These are phyloP conservation scores for Sphagnum magellanicum DNA, from an alignment of 228 moss, liverwort and hornwort species.

Conservation along the genomic window DNA sequence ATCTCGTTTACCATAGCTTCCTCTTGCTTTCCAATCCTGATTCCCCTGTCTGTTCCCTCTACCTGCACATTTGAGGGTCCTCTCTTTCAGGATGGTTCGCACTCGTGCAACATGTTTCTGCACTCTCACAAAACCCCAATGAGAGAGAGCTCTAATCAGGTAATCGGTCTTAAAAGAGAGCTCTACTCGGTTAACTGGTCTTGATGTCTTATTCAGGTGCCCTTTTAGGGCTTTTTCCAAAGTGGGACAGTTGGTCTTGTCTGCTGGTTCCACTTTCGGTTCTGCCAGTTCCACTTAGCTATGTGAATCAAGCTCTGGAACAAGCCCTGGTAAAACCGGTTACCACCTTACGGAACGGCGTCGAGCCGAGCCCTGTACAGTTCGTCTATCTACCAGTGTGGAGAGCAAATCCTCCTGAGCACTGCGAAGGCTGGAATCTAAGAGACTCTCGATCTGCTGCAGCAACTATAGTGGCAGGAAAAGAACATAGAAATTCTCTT, in stretches of 20 bases:
- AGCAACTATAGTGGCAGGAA: too few relatives aligned
- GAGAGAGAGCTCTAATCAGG: not conserved
- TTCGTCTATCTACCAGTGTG: too few relatives aligned
- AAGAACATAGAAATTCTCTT: too few relatives aligned
- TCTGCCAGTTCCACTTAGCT: not conserved
- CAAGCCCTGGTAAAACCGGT: too few relatives aligned
- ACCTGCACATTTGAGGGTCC: conserved; percentile 30
- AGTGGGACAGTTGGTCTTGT: not conserved
- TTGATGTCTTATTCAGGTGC: not conserved
- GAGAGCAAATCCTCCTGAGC: too few relatives aligned
- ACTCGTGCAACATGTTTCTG: not conserved
- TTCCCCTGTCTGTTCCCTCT: conserved; percentile 76
- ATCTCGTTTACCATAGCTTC: conserved; percentile 43
- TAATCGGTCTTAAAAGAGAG: not conserved
- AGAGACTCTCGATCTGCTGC: too few relatives aligned
- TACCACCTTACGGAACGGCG: too few relatives aligned
- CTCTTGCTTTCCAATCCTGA: conserved; percentile 45
- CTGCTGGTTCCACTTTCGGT: not conserved
- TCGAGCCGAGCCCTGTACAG: too few relatives aligned
- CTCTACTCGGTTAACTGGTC: not conserved
- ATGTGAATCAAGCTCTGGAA: too few relatives aligned
- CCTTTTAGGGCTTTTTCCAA: not conserved
- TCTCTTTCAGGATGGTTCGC: not conserved
- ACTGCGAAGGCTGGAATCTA: too few relatives aligned
- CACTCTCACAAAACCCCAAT: not conserved